Base-by-base conservation (phyloP, 2,329 filamentous ascomycete species). In the Monosporascus sp. region DNA sequence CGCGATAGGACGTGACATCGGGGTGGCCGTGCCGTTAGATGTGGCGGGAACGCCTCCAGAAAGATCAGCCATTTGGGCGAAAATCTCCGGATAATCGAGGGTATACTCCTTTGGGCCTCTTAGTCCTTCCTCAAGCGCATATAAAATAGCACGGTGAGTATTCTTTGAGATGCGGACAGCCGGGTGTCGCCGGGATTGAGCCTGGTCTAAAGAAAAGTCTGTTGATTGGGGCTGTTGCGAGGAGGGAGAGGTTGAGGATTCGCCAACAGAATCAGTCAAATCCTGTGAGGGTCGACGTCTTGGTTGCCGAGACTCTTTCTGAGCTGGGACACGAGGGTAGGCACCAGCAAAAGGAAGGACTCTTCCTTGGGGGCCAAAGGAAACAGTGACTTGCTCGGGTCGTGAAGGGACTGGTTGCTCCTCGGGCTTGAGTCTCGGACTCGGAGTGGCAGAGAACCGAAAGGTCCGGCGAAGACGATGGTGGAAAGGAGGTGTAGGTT, bases 51-150 rank as follows among this genome's bases (percentile, higher is more conserved):
- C 74, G 64, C 83, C 79, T 54, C 70, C 69, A 57, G 77, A 70
- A 62, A 96, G 78, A 70, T 96, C 92, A 62, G 92, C 88, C 92
- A 99, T 97, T 65, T 84, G 83, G 62, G 92, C 89, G 80, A 89
- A 88, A 76, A 96, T 89, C 78, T 99, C 94, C 56, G 86, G 80
- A 61, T 86, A 74, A 71, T 96, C 91, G 24, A 88, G 81, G 8
- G 91, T 95, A 72, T 97, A 95, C 48, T 84, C 77, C 60, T 90
- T 82, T 2, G 93, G 91, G 47, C 86, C 82, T 61, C 92, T 87
- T 60, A 97, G 80, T 38, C 90, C 90, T 75, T 95, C 90, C 76
- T 97, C 92, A 53, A 97, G 83, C 38, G 91, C 85, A 76, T 89
- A 97, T 63, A 96, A 86, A 68, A 99, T 92, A 38, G 94, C 93